Base-by-base conservation (phyloP, 2,329 filamentous ascomycete species). In the Talaromyces sp. region DNA sequence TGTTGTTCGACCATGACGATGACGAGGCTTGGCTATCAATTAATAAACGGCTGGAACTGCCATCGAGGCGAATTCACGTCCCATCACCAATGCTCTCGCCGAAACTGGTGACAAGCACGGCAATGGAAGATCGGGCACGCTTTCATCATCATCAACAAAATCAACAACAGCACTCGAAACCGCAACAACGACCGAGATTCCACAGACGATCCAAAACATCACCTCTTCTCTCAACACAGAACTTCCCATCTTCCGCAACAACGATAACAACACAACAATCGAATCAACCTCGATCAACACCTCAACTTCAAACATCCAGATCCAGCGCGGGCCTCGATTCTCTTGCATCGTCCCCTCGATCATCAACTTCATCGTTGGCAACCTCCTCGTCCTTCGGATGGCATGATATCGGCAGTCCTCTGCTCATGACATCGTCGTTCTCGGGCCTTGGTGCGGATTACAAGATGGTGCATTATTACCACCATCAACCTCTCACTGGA, bases 21-120 rank as follows among this genome's bases (percentile, higher is more conserved):
- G 78, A 79, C 33, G 69, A 71, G 27, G 72, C 73, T 27, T 80
- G 78, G 78, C 66, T 77, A 7, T 76, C 75, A 19, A 70, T 79
- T 56, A 80, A 79, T 49, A 68, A 73, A 37, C 73, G 78, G 14
- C 70, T 66, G 16, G 64, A 66, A 62, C 68, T 80, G 1, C 77
- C 78, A 16, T 77, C 74, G 0, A 73, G 71, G n/a, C 69, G 71
- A 1, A 61, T 76, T 16, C 69, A 68, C 19, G 67, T 71, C 5
- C 35, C 39, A 11, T 45, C 66, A 33, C 13, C 56, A 1, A 62
- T 65, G 41, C 49, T 33, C 64, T 43, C 43, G 50, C 35, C 56
- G 49, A 62, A 60, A 47, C 7, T 62, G 54, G 35, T 43, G 31
- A 54, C 37, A 9, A 35, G 3, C 1, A 27, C 19, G 14, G 33